Evolutionary conservation across 2,329 filamentous ascomycete species (phyloP).

Genomic region (Nemania abortiva): DNA sequence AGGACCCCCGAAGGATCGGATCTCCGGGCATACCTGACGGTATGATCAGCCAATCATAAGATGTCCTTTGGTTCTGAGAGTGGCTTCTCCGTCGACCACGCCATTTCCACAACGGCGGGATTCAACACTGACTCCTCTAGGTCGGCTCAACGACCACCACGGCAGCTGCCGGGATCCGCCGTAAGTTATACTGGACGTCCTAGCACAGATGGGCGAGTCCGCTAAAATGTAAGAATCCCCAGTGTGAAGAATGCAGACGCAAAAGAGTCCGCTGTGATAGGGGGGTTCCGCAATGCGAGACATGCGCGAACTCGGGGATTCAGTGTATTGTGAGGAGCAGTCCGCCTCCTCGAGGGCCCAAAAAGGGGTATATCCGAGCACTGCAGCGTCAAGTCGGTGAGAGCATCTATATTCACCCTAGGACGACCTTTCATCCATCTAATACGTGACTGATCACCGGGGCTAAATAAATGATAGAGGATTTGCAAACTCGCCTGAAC

Average conservation of each 20-base stretch:
- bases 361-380: constrained; percentile 33
- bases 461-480: background rate
- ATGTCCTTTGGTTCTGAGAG: no score
- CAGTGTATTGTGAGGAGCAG: constrained; percentile 27
- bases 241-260: constrained; percentile 17
- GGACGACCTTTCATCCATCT: background rate
- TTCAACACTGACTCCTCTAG: background rate
- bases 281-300: constrained; percentile 1
- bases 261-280: constrained; percentile 16
- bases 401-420: background rate
- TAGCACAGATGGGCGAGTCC: background rate
- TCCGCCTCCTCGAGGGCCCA: constrained; percentile 24
- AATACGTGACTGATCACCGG: background rate
- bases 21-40: no score
- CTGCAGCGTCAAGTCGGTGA: constrained; percentile 28
- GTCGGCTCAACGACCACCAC: constrained; percentile 6
- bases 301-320: constrained; percentile 23
- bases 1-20: no score
- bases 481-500: constrained; percentile 1
- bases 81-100: no score
- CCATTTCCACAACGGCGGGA: no score
- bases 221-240: background rate
- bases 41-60: no score
- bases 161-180: constrained; percentile 8
- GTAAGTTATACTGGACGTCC: background rate